These are phyloP conservation scores for Colletotrichum kahawae DNA, from an alignment of 2,329 filamentous ascomycete genomes.

Conservation along the genomic window DNA sequence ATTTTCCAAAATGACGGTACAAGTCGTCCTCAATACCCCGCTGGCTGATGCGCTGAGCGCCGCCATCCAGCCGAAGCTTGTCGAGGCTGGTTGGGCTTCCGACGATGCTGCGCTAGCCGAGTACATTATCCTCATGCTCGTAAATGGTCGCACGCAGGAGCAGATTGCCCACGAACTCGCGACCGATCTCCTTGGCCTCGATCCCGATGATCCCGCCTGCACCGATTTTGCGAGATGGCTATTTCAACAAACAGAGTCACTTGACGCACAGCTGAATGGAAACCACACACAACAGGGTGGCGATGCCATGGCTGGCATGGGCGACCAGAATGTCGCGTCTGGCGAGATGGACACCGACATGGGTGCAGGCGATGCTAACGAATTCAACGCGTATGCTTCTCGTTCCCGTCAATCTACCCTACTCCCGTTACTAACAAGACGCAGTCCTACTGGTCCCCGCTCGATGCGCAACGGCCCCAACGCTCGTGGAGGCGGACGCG, in stretches of 20 bases:
- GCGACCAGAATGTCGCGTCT: conserved; percentile 37
- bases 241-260: conserved; percentile 80
- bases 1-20: conserved; percentile 71
- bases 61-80: conserved; percentile 87
- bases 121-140: conserved; percentile 97
- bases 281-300: conserved; percentile 35
- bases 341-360: conserved; percentile 74
- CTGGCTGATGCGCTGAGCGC: conserved; percentile 83
- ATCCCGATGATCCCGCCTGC: conserved; percentile 82
- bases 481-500: conserved; percentile 64
- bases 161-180: conserved; percentile 89
- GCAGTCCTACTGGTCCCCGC: conserved; percentile 90
- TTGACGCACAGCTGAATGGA: conserved; percentile 69
- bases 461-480: conserved; percentile 82
- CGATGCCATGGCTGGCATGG: conserved; percentile 33
- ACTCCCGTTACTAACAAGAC: conserved; percentile 44
- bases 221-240: conserved; percentile 90
- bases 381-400: conserved; percentile 63
- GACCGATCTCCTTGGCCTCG: conserved; percentile 82
- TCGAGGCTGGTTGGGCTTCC: conserved; percentile 91
- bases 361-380: conserved; percentile 59
- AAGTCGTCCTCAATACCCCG: conserved; percentile 78
- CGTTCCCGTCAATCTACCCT: background rate
- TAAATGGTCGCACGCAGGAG: conserved; percentile 90
- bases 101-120: conserved; percentile 88